phyloP scores from a whole-genome alignment of 2,329 filamentous ascomycete genomes.

The Neopestalotiopsis sp. region DNA sequence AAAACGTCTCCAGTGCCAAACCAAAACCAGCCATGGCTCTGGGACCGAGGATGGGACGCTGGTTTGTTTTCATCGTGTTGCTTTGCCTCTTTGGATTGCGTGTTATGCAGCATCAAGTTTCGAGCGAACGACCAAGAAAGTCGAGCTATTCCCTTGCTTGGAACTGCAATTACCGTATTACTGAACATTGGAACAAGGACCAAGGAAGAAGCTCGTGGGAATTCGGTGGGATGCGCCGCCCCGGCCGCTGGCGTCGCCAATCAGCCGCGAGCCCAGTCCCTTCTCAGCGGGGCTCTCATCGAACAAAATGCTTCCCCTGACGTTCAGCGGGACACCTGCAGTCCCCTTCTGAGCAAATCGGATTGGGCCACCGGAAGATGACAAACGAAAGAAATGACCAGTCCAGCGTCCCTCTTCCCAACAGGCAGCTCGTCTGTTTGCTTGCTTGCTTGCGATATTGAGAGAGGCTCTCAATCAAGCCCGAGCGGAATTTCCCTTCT shows the following conservation, averaged over 20 bases:
- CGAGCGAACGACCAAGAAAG: neutral
- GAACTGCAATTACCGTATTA: neutral
- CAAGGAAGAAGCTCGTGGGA: neutral
- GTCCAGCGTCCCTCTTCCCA: neutral
- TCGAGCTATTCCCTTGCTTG: neutral
- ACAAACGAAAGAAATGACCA: conserved; percentile 3
- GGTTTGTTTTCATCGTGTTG: neutral
- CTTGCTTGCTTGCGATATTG: neutral
- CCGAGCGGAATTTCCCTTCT: neutral
- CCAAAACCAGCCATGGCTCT: neutral
- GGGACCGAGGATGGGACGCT: neutral
- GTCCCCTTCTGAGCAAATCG: neutral
- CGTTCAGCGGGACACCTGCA: conserved; percentile 1
- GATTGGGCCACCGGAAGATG: neutral
- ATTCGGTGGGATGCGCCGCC: neutral
- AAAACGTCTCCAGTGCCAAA: neutral
- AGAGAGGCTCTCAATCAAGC: neutral
- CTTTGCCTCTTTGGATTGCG: neutral
- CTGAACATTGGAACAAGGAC: neutral
- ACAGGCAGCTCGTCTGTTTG: neutral
- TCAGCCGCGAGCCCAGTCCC: neutral
- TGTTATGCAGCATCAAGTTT: neutral
- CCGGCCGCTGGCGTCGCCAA: neutral
- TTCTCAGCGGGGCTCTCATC: neutral
- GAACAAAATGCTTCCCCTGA: neutral